Conservation (phyloP, 2,329 filamentous ascomycete species). For the Parastagonospora nodorum region DNA sequence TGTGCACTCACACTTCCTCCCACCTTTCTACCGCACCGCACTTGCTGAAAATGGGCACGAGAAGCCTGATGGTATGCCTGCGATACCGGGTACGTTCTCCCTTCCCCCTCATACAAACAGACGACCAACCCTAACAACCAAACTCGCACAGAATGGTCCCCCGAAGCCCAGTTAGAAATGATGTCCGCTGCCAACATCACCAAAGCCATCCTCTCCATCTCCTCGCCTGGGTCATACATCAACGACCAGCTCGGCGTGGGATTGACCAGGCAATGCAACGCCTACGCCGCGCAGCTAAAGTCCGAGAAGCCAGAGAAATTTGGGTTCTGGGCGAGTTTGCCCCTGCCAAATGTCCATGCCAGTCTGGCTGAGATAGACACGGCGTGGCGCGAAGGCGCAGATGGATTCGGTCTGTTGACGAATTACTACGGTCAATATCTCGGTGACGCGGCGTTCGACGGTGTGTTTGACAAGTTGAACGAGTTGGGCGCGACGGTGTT, state of each 20-base stretch:
- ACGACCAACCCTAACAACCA: no score
- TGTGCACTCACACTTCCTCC: conserved; percentile 56
- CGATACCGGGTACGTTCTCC: conserved; percentile 34
- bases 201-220: conserved; percentile 61
- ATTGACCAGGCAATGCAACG: conserved; percentile 50
- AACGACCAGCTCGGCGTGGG: conserved; percentile 44
- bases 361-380: conserved; percentile 55
- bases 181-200: conserved; percentile 57
- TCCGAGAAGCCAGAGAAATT: conserved; percentile 48
- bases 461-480: conserved; percentile 57
- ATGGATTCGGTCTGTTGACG: conserved; percentile 59
- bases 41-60: conserved; percentile 49
- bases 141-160: conserved; percentile 46
- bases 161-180: conserved; percentile 53
- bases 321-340: conserved; percentile 60
- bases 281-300: conserved; percentile 49
- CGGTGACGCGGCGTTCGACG: conserved; percentile 53
- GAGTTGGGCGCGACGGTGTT: conserved; percentile 55
- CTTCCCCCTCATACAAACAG: no score
- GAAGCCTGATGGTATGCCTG: conserved; percentile 58
- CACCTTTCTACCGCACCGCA: conserved; percentile 49
- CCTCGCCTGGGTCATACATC: conserved; percentile 59
- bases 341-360: conserved; percentile 56
- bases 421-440: conserved; percentile 61
- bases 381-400: conserved; percentile 51